Base-by-base conservation (phyloP, 768 basidiomycete species). In the Xerocomellus amylosporus region DNA sequence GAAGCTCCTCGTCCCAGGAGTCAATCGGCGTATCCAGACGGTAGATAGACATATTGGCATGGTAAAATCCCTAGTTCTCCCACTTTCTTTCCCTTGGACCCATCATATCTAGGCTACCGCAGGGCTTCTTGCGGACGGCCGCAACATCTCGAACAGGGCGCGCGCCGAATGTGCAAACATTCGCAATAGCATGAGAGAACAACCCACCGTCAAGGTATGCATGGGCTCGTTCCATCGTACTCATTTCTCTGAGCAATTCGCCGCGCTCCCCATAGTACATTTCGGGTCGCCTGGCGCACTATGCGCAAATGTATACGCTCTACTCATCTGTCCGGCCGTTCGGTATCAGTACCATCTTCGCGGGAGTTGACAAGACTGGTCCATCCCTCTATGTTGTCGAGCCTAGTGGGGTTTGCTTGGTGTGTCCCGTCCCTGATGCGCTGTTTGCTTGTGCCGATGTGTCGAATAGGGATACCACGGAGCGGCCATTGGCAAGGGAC, bases 311-410 rank as follows among this genome's bases (percentile, higher is more conserved):
- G 41, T 98, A 98, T 75, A 99, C 97, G 7, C 84, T 98, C 38
- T 98, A 98, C 75, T 98, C 95, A 2, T 98, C 95, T 22, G 96
- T 98, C 36, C 86, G 97, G 38, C 97, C 97, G 1, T 98, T 98
- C 64, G 97, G 96, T 19, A 87, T 96, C 65, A 93, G 93, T 66
- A 88, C 94, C 40, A 89, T 99, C 67, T 73, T 98, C 22, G 95
- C 87, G 40, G 85, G 88, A 20, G 83, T 95, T 10, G 96, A 98
- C 75, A 88, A 91, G 73, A 79, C 81, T 42, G 93, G 92, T 5
- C 95, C 97, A 50, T 77, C 80, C 45, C 77, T 99, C 26, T 97
- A 84, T 74, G 87, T 97, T 52, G 81, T 98, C 46, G 97, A 99
- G 71, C 97, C 97, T 14, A 95, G 91, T 61, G 97, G 97, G 24